phyloP scores from a whole-genome alignment of 1,284 basidiomycete genomes.

The Ceratobasidium sp. region DNA sequence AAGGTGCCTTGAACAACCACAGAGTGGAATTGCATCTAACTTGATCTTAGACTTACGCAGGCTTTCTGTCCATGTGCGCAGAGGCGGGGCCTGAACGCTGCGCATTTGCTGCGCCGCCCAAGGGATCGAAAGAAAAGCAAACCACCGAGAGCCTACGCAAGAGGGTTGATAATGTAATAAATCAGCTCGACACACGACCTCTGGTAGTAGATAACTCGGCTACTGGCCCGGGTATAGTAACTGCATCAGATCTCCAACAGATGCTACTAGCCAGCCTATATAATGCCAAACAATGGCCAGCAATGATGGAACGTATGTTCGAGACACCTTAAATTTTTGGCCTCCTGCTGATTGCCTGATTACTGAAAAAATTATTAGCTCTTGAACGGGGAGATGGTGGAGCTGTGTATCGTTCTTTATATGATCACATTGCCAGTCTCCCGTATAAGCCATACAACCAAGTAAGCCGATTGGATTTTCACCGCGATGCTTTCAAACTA shows the following conservation, averaged over 20 bases:
- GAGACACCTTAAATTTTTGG: no score
- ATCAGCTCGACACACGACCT: background rate
- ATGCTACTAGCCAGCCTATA: background rate
- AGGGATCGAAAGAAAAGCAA: background rate
- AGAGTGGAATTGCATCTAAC: no score
- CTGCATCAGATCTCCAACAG: slow-evolving; percentile 2
- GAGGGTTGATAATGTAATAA: background rate
- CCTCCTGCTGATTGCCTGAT: no score
- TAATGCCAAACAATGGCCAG: background rate
- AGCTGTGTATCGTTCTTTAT: no score
- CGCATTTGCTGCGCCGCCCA: background rate
- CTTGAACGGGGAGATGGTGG: no score
- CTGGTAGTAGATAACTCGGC: slow-evolving; percentile 8
- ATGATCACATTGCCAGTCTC: no score
- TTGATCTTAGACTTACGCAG: background rate
- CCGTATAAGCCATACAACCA: background rate
- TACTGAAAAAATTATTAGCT: no score
- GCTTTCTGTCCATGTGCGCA: slow-evolving; percentile 41
- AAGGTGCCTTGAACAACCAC: slow-evolving; percentile 39
- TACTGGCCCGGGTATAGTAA: slow-evolving; percentile 5
- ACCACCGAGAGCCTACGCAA: slow-evolving; percentile 15
- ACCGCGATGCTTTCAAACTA: background rate
- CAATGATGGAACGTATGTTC: background rate
- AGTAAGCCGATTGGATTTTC: background rate
- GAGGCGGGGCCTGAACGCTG: slow-evolving; percentile 40